These are phyloP conservation scores for Populus nigra DNA, from an alignment of 345 rosid genomes.

Conservation along the genomic window DNA sequence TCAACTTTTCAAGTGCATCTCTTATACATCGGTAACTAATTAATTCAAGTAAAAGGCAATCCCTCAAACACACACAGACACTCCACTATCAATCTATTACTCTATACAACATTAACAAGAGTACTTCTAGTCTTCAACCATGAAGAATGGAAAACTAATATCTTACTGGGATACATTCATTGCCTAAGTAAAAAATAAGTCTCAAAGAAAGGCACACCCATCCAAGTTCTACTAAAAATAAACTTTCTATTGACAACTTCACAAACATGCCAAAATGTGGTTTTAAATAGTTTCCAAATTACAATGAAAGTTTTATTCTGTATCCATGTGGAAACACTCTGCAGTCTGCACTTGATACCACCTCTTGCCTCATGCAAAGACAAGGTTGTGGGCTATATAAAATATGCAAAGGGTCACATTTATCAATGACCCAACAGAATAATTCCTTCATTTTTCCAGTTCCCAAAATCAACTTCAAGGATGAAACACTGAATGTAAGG, in stretches of 20 bases:
- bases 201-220: neutral
- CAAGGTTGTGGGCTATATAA: neutral
- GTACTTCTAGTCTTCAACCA: no score
- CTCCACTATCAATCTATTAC: neutral
- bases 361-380: neutral
- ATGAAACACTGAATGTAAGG: neutral
- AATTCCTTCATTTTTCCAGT: neutral
- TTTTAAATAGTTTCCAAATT: neutral
- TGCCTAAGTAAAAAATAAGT: neutral
- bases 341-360: neutral
- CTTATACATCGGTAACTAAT: neutral
- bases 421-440: neutral
- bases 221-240: neutral
- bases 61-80: neutral
- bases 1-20: neutral
- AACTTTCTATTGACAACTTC: neutral
- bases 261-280: neutral
- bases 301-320: neutral
- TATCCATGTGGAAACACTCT: neutral
- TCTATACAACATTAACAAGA: neutral
- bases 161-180: neutral
- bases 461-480: conserved; percentile 7
- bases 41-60: neutral
- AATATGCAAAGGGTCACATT: neutral
- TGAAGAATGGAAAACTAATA: neutral